Base-by-base conservation (phyloP, 2,329 filamentous ascomycete genomes). In the Exutisphaerella laricina region DNA sequence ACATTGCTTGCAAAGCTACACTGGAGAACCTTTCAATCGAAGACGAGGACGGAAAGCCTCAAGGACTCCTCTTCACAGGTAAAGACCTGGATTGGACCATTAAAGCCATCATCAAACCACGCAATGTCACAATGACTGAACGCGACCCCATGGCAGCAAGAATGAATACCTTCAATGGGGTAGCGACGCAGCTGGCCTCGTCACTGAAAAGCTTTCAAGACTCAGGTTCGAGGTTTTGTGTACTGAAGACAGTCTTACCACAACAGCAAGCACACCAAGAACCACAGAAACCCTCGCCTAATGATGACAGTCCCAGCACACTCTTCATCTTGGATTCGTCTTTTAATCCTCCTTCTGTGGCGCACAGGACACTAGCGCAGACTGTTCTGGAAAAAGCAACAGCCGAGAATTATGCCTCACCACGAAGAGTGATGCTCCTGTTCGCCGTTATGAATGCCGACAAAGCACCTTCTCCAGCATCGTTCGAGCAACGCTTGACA, bases 401-500 rank as follows among this genome's bases (percentile, higher is more conserved):
- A 2, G 59, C 63, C 45, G 40, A 25, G 49, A 56, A 17, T 48
- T 68, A 57, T 39, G 50, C 58, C 44, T 53, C 53, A n/a, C 68
- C 69, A 3, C 62, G 62, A 41, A 61, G 78, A 6, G 57, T 82
- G 2, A 61, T 82, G 3, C 68, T 83, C 2, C 68, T 82, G 1
- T 75, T 82, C 40, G 78, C 77, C 32, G 80, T 75, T 0, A 72
- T 79, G 56, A 83, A 83, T 68, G 79, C 79, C 13, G 79, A 83
- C 59, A 82, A 82, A 54, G 72, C 75, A 9, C 74, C 80, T 4
- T 79, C 78, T 47, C 82, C 85, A 0, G 84, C 83, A 0, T 67
- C 73, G 2, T 86, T 88, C 53, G 75, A 77, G 30, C 71, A 84
- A 41, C 70, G 85, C 4, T 66, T 90, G 21, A 72, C 73, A 4